A percentile compares a stretch with the other conserved stretches of the same genome.
These are phyloP conservation scores for Epichloe gansuensis DNA, from an alignment of 2,329 filamentous ascomycete species.

Conservation along the genomic window DNA sequence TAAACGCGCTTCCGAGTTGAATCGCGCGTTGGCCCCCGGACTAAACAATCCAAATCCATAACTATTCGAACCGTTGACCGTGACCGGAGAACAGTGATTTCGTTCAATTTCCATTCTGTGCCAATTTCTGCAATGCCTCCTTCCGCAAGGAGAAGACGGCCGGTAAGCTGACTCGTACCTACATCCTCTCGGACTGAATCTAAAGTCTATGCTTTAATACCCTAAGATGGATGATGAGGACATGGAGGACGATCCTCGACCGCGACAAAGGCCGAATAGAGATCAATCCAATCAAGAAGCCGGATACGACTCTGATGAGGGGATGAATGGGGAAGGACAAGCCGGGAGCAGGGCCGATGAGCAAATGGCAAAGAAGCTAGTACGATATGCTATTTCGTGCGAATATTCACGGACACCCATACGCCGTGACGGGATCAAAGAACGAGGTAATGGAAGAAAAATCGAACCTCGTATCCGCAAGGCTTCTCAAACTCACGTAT, in stretches of 20 bases:
- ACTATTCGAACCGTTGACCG: neutral
- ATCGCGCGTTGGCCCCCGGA: neutral
- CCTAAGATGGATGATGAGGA: conserved; percentile 18
- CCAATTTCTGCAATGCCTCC: conserved; percentile 17
- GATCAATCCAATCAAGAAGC: conserved; percentile 19
- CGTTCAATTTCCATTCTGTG: neutral
- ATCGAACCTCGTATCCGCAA: too few species aligned
- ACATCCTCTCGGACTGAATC: neutral
- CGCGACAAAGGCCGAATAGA: conserved; percentile 19
- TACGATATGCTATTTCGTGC: conserved; percentile 55
- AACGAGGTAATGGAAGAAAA: conserved; percentile 35
- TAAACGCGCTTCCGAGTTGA: neutral
- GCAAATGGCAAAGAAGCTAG: conserved; percentile 50
- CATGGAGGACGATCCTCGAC: conserved; percentile 19
- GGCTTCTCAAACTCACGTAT: neutral
- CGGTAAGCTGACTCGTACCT: conserved; percentile 13
- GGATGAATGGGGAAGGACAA: conserved; percentile 19
- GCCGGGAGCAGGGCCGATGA: conserved; percentile 30
- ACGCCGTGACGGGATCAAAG: conserved; percentile 47
- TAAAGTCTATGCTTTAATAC: neutral
- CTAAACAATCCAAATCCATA: neutral
- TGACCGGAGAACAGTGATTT: neutral
- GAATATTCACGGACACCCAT: conserved; percentile 50
- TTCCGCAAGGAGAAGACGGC: conserved; percentile 19
- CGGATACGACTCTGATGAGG: conserved; percentile 25